phyloP scores from a whole-genome alignment of 768 basidiomycete genomes.

The Podaxis rugospora region DNA sequence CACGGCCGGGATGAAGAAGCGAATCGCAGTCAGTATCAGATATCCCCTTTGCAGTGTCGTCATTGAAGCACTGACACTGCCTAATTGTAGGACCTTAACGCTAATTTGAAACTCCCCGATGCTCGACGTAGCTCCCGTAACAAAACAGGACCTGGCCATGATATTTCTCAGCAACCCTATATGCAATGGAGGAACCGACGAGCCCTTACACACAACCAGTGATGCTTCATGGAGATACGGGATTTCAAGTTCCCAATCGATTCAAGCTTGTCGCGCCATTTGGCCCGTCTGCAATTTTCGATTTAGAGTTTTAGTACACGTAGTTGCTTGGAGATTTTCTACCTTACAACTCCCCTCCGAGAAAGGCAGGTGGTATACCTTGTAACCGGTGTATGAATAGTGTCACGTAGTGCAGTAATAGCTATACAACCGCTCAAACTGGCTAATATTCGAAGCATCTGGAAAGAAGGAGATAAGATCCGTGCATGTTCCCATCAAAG shows the following conservation, averaged over 20 bases:
- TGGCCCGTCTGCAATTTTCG: background rate
- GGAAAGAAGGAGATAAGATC: background rate
- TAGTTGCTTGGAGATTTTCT: conserved; percentile 6
- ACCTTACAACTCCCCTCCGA: background rate
- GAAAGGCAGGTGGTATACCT: conserved; percentile 7
- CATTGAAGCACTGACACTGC: conserved; percentile 3
- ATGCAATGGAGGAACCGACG: conserved; percentile 87
- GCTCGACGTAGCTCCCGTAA: conserved; percentile 75
- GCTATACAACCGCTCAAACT: background rate
- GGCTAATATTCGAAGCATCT: background rate
- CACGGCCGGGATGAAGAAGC: conserved; percentile 72
- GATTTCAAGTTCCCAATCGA: background rate
- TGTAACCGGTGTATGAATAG: conserved; percentile 11
- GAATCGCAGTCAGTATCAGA: conserved; percentile 54
- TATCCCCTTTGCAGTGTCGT: background rate
- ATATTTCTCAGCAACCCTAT: conserved; percentile 75
- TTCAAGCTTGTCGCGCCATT: background rate
- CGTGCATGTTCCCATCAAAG: background rate
- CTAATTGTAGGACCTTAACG: conserved; percentile 56
- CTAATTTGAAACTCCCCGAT: conserved; percentile 68
- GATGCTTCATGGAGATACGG: background rate
- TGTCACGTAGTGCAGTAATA: conserved; percentile 7
- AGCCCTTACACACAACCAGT: conserved; percentile 44
- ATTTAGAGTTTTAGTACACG: conserved; percentile 9
- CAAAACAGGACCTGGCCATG: conserved; percentile 52